Percentiles rank a stretch among this genome's conserved stretches.
Evolutionary conservation across 106 monocot genomes (phyloP).

Genomic region (Hemerocallis citrina): DNA sequence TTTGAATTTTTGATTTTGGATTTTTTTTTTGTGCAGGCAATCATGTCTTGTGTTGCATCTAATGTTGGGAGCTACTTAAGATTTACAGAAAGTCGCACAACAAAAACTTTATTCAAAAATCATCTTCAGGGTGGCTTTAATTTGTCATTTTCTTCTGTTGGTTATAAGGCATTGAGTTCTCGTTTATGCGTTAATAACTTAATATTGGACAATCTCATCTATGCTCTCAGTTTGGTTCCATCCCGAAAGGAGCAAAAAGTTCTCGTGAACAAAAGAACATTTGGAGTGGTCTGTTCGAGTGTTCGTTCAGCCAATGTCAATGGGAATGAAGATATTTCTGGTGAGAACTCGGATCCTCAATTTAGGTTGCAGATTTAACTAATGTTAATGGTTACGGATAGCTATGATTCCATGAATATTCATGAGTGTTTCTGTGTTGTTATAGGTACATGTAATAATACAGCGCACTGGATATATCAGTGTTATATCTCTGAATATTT

Average conservation of each 20-base stretch:
- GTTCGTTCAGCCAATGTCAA: conserved; percentile 5
- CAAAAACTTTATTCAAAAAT: conserved; percentile 3
- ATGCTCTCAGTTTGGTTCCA: background rate
- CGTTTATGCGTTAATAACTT: background rate
- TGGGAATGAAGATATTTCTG: conserved; percentile 15
- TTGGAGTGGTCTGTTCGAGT: conserved; percentile 4
- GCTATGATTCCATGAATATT: too few relatives aligned
- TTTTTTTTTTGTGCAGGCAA: too few relatives aligned
- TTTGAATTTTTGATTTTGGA: too few relatives aligned
- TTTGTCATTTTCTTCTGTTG: conserved; percentile 17
- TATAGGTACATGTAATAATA: too few relatives aligned
- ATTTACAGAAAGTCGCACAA: conserved; percentile 1
- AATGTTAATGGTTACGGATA: too few relatives aligned
- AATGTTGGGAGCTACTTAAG: conserved; percentile 16
- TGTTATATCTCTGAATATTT: too few relatives aligned
- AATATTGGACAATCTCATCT: background rate
- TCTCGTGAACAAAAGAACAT: conserved; percentile 3
- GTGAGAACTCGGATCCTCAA: conserved; percentile 26
- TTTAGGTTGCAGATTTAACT: too few relatives aligned
- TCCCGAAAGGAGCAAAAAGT: conserved; percentile 9
- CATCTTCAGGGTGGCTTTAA: background rate
- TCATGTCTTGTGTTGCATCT: conserved; percentile 41
- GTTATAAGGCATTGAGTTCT: conserved; percentile 13
- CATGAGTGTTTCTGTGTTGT: too few relatives aligned
- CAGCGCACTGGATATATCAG: too few relatives aligned